Base-by-base conservation (phyloP, 176 grass and related monocot genomes). In the Triticum timopheevii region DNA sequence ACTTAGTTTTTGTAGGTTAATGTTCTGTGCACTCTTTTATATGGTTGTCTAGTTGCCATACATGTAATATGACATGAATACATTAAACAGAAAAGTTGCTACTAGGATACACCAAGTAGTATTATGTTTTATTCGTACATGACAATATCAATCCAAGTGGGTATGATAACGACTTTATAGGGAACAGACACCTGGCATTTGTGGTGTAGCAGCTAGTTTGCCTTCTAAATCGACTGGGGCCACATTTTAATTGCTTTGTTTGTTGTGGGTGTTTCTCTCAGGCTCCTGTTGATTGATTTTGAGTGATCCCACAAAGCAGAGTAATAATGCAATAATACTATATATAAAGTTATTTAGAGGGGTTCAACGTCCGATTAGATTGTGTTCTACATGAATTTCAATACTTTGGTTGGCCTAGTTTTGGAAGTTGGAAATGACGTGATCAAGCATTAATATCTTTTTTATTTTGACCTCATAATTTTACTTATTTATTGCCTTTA, bases 211-310 rank as follows among this genome's bases (percentile, higher is more conserved):
- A 27, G 58, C 69, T 68, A 59, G 24, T 76, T 73, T 44, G 6
- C 17, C 30, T 75, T 81, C 79, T 9, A 80, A 65, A 80, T 73
- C 31, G 13, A 75, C 28, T 9, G 30, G 27, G 19, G 31, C 58
- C 42, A 66, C 59, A 70, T 58, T 52, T 84, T 22, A 74, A 40
- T 23, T 71, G 8, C 22, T 78, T 23, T 80, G 63, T 73, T 80
- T 84, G 70, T 75, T 84, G 39, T 73, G 42, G 23, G 12, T 73
- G 40, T 39, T 66, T 74, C 67, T 89, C 30, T 65, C 33, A 56
- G 13, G 58, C 24, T 66, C 31, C 11, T 80, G 19, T 84, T 81
- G 3, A 80, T 56, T 16, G 2, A 56, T 80, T 85, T 58, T 85
- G 31, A 73, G 67, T 25, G 27, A 65, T 65, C 68, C 30, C n/a